Percentiles rank a stretch among this genome's conserved stretches.
Evolutionary conservation across 2,329 filamentous ascomycete species (phyloP).

Genomic region (Fusarium sarcochroum): DNA sequence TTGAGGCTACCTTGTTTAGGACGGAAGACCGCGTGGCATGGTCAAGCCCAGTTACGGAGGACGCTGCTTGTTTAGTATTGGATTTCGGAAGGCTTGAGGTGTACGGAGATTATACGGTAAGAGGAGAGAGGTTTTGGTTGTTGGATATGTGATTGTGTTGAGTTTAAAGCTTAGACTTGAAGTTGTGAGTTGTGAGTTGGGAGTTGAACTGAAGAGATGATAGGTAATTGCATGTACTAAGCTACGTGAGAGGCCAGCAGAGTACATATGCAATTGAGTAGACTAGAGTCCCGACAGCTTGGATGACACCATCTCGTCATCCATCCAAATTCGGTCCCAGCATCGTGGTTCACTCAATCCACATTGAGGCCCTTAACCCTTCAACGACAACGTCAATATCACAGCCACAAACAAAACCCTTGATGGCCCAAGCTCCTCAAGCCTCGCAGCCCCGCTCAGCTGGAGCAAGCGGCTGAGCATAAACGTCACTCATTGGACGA

Average conservation of each 20-base stretch:
- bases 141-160: conserved; percentile 17
- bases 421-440: conserved; percentile 43
- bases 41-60: conserved; percentile 19
- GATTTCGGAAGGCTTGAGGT: conserved; percentile 17
- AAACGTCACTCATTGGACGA: conserved; percentile 30
- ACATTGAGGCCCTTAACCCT: conserved; percentile 17
- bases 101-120: conserved; percentile 15
- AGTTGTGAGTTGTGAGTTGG: not conserved
- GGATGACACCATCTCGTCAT: conserved; percentile 5
- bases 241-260: not conserved
- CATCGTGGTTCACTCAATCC: conserved; percentile 7
- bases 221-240: not conserved
- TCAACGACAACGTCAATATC: not conserved
- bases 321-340: conserved; percentile 12
- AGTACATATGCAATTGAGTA: not conserved
- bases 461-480: conserved; percentile 30
- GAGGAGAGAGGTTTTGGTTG: not conserved
- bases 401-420: conserved; percentile 25
- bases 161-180: not conserved
- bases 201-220: not conserved
- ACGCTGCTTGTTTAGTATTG: conserved; percentile 30
- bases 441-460: conserved; percentile 22
- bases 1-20: conserved; percentile 33
- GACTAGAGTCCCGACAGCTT: conserved; percentile 16
- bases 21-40: conserved; percentile 37